Evolutionary conservation across 768 basidiomycete species (phyloP).

Genomic region (Xerocomellus chrysenteron): DNA sequence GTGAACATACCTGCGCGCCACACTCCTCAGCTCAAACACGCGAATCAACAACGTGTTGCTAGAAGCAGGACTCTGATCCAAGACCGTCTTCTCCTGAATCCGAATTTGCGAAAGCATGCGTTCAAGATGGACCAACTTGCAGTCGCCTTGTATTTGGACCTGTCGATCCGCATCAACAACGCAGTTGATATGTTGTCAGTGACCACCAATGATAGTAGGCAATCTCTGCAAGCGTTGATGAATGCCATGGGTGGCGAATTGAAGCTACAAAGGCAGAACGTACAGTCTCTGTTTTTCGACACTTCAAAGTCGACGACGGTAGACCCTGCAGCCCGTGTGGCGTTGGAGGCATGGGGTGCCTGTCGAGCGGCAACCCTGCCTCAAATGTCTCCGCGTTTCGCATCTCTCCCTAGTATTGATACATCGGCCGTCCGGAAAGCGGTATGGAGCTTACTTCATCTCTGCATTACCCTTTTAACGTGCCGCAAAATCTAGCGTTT

Average conservation of each 20-base stretch:
- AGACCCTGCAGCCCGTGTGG: conserved; percentile 22
- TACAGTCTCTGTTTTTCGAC: conserved; percentile 32
- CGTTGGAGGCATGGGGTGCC: conserved; percentile 47
- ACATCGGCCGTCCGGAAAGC: conserved; percentile 27
- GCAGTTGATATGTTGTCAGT: conserved; percentile 46
- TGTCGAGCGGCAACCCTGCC: conserved; percentile 34
- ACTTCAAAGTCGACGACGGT: conserved; percentile 16
- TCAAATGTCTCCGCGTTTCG: conserved; percentile 17
- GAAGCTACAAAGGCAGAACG: conserved; percentile 27
- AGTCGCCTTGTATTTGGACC: conserved; percentile 40
- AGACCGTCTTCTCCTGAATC: conserved; percentile 33
- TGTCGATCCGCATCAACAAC: conserved; percentile 31
- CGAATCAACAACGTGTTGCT: neutral
- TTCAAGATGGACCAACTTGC: conserved; percentile 50
- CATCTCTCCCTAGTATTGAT: conserved; percentile 17
- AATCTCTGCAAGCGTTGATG: conserved; percentile 37
- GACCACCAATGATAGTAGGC: conserved; percentile 17
- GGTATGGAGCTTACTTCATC: conserved; percentile 24
- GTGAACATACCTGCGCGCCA: conserved; percentile 29
- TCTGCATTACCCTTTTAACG: neutral
- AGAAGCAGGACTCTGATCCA: conserved; percentile 28
- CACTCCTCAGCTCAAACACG: neutral
- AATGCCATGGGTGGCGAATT: conserved; percentile 38
- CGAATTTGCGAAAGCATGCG: conserved; percentile 33
- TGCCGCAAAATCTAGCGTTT: conserved; percentile 36